Evolutionary conservation across 139 green algal genomes (phyloP), one percentile per base, ranked within the genome.

Genomic region (Chlorella sp.): DNA sequence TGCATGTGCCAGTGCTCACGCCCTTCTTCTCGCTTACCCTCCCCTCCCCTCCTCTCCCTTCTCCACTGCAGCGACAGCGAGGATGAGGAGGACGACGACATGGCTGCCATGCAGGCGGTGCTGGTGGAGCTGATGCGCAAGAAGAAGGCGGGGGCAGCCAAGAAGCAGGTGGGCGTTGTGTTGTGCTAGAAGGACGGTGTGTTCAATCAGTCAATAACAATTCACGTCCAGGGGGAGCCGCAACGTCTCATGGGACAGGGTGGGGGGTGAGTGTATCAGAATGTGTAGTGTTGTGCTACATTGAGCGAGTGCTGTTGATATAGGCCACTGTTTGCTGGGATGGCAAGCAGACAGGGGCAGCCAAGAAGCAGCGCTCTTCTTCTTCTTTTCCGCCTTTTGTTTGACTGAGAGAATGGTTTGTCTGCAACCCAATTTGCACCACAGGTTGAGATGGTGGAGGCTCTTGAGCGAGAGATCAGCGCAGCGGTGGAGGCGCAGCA

Each of bases 41-140:
- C n/a, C n/a, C n/a, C n/a, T 34, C 19, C 37, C 24, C 12, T 5
- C 22, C 40, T n/a, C 0, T 19, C 53, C 28, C 83, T 3, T 22
- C 24, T 14, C 42, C 28, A 19, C 48, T 30, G 83, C 61, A 78
- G 84, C 68, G 79, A 85, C 79, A 81, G 68, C 66, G 84, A 88
- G 30, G 81, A 86, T 15, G 84, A 88, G 34, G 84, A 66, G 15
- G 84, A 48, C 15, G 11, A 9, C 16, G 84, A 88, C 64, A 42
- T 88, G 66, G 84, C 68, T 5, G 71, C 84, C 9, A 15, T 88
- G 66, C 84, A 88, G 39, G 71, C 84, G 60, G 60, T 81, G 34
- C 77, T 88, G 84, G 68, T 88, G 37, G 84, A 88, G 68, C n/a
- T 88, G 39, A 68, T 88, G 66, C 84, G 84, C 66, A 88, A 81